Evolutionary conservation across 129 eudicot genomes (phyloP).

Genomic region (Artemisia argyi): DNA sequence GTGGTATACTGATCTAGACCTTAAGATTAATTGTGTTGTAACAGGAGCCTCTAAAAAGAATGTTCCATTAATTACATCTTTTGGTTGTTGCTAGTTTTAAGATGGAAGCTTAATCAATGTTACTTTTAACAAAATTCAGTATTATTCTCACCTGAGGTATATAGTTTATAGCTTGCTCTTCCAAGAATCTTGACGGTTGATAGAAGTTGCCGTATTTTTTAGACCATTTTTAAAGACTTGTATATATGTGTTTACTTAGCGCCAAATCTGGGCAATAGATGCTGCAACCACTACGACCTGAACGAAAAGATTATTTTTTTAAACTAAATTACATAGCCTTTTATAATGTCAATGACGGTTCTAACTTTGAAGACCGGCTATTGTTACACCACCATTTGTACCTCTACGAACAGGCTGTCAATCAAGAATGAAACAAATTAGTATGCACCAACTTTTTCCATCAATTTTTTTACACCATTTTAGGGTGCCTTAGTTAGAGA

Average conservation of each 20-base stretch:
- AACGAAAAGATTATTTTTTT: too few species aligned
- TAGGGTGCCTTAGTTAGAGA: too few species aligned
- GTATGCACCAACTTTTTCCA: too few species aligned
- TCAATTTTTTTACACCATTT: too few species aligned
- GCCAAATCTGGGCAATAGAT: too few species aligned
- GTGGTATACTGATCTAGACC: not conserved
- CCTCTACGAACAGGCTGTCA: conserved; percentile 91
- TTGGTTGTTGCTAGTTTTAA: conserved; percentile 8
- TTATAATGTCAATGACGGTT: too few species aligned
- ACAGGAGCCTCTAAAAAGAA: conserved; percentile 1
- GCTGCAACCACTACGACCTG: too few species aligned
- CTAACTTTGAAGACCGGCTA: conserved; percentile 70
- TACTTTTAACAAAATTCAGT: too few species aligned
- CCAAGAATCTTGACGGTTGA: conserved; percentile 78
- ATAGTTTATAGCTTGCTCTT: conserved; percentile 77
- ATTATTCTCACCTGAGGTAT: conserved; percentile 59
- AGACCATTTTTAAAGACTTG: conserved; percentile 79
- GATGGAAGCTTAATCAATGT: conserved; percentile 5
- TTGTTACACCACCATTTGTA: conserved; percentile 95
- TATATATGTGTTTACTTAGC: conserved; percentile 55
- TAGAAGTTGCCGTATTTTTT: conserved; percentile 60
- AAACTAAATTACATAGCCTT: too few species aligned
- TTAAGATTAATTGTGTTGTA: not conserved
- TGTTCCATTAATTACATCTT: too few species aligned
- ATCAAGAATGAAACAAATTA: not conserved